Conservation (phyloP, 345 rosid species). For the Populus euphratica region DNA sequence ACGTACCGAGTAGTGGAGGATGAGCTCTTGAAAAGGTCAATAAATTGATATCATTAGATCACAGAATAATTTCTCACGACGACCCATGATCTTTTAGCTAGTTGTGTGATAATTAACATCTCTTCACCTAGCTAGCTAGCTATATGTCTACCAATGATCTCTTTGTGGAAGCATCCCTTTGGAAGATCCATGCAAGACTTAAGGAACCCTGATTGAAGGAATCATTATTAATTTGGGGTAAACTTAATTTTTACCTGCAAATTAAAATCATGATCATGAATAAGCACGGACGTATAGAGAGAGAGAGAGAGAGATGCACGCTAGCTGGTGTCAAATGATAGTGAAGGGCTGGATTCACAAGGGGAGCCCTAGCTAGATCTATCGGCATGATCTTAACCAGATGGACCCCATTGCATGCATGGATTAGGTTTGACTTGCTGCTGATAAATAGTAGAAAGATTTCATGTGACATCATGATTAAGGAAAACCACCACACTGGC, state of each 20-base stretch:
- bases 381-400: constrained; percentile 4
- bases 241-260: not conserved
- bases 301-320: not conserved
- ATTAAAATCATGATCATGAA: not conserved
- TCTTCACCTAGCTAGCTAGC: not conserved
- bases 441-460: constrained; percentile 9
- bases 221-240: constrained; percentile 19
- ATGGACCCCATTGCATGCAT: constrained; percentile 32
- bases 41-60: not conserved
- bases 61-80: not conserved
- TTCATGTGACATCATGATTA: constrained; percentile 40
- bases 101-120: not conserved
- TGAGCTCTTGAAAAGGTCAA: not conserved
- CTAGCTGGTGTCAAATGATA: not conserved
- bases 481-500: constrained; percentile 5
- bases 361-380: not conserved
- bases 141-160: not conserved
- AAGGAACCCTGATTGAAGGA: constrained; percentile 29
- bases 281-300: too few relatives aligned
- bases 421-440: constrained; percentile 48
- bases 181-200: not conserved
- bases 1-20: not conserved
- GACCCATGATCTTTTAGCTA: not conserved
- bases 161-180: not conserved
- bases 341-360: not conserved